Conservation (phyloP, 2,329 filamentous ascomycete species). For the Pseudocercospora eumusae region DNA sequence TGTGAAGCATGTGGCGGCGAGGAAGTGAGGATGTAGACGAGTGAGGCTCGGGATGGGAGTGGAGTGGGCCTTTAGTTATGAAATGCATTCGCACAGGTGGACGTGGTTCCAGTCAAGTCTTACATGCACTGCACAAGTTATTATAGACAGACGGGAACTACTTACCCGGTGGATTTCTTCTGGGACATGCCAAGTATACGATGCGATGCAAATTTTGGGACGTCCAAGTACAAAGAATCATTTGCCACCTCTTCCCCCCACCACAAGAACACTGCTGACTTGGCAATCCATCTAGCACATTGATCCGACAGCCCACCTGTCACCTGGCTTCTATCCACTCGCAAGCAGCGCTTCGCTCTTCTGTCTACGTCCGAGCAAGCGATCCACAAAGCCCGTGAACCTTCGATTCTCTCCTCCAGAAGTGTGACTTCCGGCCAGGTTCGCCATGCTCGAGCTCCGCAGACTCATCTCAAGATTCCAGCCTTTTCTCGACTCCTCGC, state of each 20-base stretch:
- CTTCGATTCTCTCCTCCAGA: constrained; percentile 32
- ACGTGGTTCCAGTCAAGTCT: too few species aligned
- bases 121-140: too few species aligned
- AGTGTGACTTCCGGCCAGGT: constrained; percentile 9
- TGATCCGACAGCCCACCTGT: background rate
- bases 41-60: too few species aligned
- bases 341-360: constrained; percentile 14
- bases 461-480: constrained; percentile 30
- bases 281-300: background rate
- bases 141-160: too few species aligned
- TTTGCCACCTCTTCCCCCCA: background rate
- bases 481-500: constrained; percentile 11
- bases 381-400: constrained; percentile 39
- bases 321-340: constrained; percentile 1
- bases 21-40: background rate
- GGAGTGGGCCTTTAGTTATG: too few species aligned
- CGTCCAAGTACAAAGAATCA: background rate
- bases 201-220: background rate
- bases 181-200: background rate
- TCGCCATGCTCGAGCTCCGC: constrained; percentile 12
- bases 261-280: background rate
- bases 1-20: background rate
- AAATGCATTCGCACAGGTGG: too few species aligned
- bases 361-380: constrained; percentile 37
- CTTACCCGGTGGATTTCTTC: too few species aligned